A percentile compares a stretch with the other conserved stretches of the same genome.
phyloP scores from a whole-genome alignment of 306 rosid genomes.

The Acmispon strigosus region DNA sequence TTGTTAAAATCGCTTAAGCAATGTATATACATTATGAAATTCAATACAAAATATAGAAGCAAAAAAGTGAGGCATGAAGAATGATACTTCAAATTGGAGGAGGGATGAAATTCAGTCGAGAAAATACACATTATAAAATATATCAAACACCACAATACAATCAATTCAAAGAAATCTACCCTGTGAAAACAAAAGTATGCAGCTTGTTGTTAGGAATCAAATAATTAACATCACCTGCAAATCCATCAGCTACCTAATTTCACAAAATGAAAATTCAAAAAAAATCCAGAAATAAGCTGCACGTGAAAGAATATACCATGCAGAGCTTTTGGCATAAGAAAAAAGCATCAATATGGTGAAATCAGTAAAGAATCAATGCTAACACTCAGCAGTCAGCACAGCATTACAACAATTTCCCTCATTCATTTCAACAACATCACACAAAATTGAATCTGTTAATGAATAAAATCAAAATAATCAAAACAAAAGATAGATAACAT shows the following conservation, averaged over 20 bases:
- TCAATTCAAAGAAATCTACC: background rate
- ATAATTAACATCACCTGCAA: background rate
- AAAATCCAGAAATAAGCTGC: background rate
- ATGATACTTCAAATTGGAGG: background rate
- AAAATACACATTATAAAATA: background rate
- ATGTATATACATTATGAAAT: background rate
- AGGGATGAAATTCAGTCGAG: background rate
- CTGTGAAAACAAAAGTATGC: background rate
- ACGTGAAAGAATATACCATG: background rate
- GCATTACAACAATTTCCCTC: background rate
- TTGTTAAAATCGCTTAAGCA: background rate
- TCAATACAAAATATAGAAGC: background rate
- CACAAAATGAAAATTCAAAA: background rate
- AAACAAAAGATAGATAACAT: background rate
- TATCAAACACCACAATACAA: slow-evolving; percentile 5
- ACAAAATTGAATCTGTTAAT: background rate
- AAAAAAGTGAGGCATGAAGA: background rate
- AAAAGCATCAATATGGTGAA: background rate
- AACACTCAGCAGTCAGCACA: too few species aligned
- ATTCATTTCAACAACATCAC: background rate
- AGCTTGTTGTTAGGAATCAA: background rate
- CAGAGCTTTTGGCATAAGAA: background rate
- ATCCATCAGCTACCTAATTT: background rate
- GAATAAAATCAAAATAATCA: background rate
- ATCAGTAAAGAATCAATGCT: background rate